Evolutionary conservation across 2,329 filamentous ascomycete species (phyloP), one percentile per base, ranked within the genome.

Genomic region (Tympanopsis confertula): DNA sequence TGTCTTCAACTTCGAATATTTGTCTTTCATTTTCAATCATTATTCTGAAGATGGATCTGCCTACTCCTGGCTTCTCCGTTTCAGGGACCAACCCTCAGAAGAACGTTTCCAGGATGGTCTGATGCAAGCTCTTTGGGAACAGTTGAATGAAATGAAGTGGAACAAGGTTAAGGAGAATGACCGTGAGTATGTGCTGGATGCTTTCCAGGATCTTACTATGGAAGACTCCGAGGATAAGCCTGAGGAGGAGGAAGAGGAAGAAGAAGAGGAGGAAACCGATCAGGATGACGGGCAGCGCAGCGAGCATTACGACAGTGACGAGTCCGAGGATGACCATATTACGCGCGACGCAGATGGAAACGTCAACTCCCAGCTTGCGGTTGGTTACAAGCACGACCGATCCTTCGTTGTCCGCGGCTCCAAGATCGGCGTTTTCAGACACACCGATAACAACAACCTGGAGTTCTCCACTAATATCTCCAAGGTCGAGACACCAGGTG

Each of bases 21-120:
- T 94, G n/a, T 96, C 89, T 0, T 96, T 96, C 56, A 95, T 98
- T 52, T 98, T 98, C 71, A 98, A 98, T 52, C 87, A 95, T 55
- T 96, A 94, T 56, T 74, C 82, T 13, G 72, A 80, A 24, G 86
- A 95, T 57, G 86, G 88, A 2, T 84, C 83, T 2, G 89, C 91
- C 4, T 93, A 88, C 57, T 98, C 91, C 1, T 98, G 91, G 89
- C 72, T 98, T 13, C 66, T 98, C 24, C 80, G 88, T 13, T 98
- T 98, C 65, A 86, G 82, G 50, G 83, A 94, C 47, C 82, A 87
- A 48, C 65, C 76, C 15, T 79, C 80, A 0, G 69, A 93, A 38
- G 87, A 94, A 55, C 72, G 74, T 19, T 95, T 98, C 56, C 91
- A 98, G 55, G 82, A 94, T 50, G 91, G 87, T 29, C 69, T 96